Percentiles rank a stretch among this genome's conserved stretches.
phyloP scores from a whole-genome alignment of 192 early-diverging fungal species.

The Umbelopsis isabellina region DNA sequence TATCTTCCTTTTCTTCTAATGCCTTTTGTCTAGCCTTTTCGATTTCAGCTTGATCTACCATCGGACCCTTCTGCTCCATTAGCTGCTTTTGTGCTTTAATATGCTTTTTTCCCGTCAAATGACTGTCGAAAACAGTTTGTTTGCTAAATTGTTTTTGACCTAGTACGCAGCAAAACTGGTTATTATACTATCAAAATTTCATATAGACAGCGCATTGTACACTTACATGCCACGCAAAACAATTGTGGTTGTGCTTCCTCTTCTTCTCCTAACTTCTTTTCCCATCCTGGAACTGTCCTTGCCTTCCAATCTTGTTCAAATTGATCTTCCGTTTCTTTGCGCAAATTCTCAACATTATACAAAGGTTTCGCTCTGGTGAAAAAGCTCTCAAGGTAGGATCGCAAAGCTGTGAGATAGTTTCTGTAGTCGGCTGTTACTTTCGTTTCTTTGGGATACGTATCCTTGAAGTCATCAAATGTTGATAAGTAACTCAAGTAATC shows the following conservation, averaged over 20 bases:
- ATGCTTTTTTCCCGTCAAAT: conserved; percentile 91
- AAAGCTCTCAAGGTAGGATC: conserved; percentile 73
- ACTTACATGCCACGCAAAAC: conserved; percentile 74
- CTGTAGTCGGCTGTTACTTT: conserved; percentile 63
- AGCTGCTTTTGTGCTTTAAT: conserved; percentile 73
- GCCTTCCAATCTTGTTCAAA: conserved; percentile 71
- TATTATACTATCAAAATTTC: neutral
- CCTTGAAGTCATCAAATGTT: conserved; percentile 64
- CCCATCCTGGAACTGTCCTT: conserved; percentile 67
- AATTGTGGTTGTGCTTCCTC: conserved; percentile 46
- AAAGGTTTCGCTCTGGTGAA: conserved; percentile 78
- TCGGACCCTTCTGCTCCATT: conserved; percentile 26
- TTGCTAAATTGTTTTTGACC: conserved; percentile 84
- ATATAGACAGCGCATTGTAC: neutral
- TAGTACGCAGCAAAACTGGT: conserved; percentile 21
- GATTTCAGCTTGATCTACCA: conserved; percentile 30
- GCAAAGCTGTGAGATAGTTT: conserved; percentile 68
- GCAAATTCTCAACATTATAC: conserved; percentile 63
- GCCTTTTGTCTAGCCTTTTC: conserved; percentile 36
- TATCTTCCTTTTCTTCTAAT: conserved; percentile 49
- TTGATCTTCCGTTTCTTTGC: conserved; percentile 45
- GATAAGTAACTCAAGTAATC: conserved; percentile 74
- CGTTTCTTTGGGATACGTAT: conserved; percentile 54
- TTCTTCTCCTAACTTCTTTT: conserved; percentile 44
- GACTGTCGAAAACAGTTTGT: conserved; percentile 80